Conservation (phyloP, 305 asterid species). For the Coffea humblotiana region DNA sequence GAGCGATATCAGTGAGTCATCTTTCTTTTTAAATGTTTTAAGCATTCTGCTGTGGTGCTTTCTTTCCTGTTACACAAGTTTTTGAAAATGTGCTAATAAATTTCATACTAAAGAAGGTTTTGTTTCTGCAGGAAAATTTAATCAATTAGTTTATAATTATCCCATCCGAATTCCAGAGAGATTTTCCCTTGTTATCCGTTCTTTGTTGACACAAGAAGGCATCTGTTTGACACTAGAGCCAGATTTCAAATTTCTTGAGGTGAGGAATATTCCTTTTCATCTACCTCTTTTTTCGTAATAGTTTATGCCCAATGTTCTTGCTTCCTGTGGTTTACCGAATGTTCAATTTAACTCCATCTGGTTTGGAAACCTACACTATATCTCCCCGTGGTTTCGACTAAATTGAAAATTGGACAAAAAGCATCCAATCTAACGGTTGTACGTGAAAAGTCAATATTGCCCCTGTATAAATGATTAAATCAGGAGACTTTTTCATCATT, state of each 20-base stretch:
- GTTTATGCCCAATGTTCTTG: not conserved
- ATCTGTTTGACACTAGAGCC: conserved; percentile 91
- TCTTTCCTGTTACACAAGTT: not conserved
- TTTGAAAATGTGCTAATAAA: not conserved
- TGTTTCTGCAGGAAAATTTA: conserved; percentile 75
- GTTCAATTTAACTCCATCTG: too few relatives aligned
- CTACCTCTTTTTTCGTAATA: not conserved
- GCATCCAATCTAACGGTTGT: too few relatives aligned
- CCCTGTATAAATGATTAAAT: too few relatives aligned
- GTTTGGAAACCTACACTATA: too few relatives aligned
- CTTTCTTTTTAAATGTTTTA: too few relatives aligned
- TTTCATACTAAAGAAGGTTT: not conserved
- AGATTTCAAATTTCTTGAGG: conserved; percentile 98
- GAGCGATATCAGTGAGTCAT: too few relatives aligned
- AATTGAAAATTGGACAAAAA: too few relatives aligned
- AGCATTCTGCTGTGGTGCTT: not conserved
- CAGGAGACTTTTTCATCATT: too few relatives aligned
- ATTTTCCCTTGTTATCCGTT: conserved; percentile 96
- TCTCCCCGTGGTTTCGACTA: too few relatives aligned
- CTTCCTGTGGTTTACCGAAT: too few relatives aligned
- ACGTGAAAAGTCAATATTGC: too few relatives aligned
- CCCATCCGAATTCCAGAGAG: conserved; percentile 99
- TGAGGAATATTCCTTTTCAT: conserved; percentile 29
- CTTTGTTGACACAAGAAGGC: conserved; percentile 98
- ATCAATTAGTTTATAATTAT: conserved; percentile 91